Conservation (phyloP, 2,329 filamentous ascomycete species). For the Claviceps spartinae region DNA sequence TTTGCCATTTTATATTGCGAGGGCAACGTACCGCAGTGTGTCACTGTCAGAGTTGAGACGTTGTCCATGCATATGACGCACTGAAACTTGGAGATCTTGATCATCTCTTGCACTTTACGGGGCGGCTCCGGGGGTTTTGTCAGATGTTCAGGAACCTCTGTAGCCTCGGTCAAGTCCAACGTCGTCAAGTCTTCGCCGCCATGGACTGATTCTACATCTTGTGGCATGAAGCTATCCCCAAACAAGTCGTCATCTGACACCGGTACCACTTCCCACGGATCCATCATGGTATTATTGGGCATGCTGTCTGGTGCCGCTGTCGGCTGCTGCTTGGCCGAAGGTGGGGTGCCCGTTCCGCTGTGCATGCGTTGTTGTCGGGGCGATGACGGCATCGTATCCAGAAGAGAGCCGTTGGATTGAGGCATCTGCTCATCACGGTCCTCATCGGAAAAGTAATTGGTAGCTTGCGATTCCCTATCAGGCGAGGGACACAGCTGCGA, state of each 20-base stretch:
- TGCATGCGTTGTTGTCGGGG: neutral
- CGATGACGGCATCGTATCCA: constrained; percentile 16
- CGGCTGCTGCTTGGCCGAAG: constrained; percentile 16
- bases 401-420: constrained; percentile 16
- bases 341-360: constrained; percentile 1
- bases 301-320: constrained; percentile 5
- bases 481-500: constrained; percentile 9
- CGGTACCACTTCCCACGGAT: neutral
- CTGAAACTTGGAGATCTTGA: constrained; percentile 43
- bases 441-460: constrained; percentile 14
- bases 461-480: constrained; percentile 13
- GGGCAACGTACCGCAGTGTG: constrained; percentile 47
- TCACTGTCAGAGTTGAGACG: constrained; percentile 43
- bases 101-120: constrained; percentile 30
- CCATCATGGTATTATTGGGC: neutral
- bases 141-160: constrained; percentile 30
- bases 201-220: neutral
- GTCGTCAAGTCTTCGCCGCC: constrained; percentile 16
- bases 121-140: constrained; percentile 18
- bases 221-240: constrained; percentile 9
- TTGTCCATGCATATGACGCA: constrained; percentile 58
- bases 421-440: constrained; percentile 14
- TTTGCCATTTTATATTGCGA: neutral
- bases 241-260: constrained; percentile 16
- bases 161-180: constrained; percentile 25